Conservation (phyloP, 2,329 filamentous ascomycete genomes). For the Mariannaea elegans region DNA sequence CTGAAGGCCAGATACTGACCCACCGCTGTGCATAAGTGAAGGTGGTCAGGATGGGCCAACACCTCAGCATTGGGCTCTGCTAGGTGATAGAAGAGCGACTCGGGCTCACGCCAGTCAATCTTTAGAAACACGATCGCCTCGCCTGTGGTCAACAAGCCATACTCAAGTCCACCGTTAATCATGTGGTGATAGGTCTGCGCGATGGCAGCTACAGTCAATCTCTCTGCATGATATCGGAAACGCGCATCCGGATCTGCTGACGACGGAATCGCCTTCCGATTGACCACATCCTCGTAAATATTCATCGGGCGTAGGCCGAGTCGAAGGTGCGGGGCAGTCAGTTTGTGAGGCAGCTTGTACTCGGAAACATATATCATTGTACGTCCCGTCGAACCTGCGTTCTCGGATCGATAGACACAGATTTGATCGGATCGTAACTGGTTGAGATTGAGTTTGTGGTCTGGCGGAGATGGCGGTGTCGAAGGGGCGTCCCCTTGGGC, state of each 20-base stretch:
- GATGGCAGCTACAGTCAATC: conserved; percentile 52
- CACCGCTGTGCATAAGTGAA: conserved; percentile 2
- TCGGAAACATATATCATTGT: conserved; percentile 48
- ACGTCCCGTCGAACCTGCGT: conserved; percentile 2
- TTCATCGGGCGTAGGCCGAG: conserved; percentile 52
- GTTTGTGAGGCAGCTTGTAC: conserved; percentile 58
- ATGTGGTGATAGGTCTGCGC: conserved; percentile 61
- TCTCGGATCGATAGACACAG: conserved; percentile 29
- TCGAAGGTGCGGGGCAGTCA: conserved; percentile 52
- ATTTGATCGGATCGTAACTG: conserved; percentile 46
- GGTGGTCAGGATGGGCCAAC: neutral
- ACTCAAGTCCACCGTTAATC: conserved; percentile 54
- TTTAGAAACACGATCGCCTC: conserved; percentile 17
- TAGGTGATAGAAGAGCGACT: conserved; percentile 12
- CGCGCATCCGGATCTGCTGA: conserved; percentile 39
- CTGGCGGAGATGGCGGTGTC: conserved; percentile 30
- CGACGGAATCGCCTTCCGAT: conserved; percentile 39
- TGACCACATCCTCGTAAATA: conserved; percentile 49
- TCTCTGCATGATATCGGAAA: conserved; percentile 48
- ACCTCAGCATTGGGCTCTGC: conserved; percentile 9
- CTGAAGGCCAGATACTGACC: conserved; percentile 19
- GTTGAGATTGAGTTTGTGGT: conserved; percentile 26
- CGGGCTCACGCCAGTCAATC: conserved; percentile 16
- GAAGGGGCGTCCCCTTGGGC: conserved; percentile 23
- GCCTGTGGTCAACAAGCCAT: conserved; percentile 46